Evolutionary conservation across 2,329 filamentous ascomycete genomes (phyloP), one percentile per base, ranked within the genome.

Genomic region (Westerdykella ornata): DNA sequence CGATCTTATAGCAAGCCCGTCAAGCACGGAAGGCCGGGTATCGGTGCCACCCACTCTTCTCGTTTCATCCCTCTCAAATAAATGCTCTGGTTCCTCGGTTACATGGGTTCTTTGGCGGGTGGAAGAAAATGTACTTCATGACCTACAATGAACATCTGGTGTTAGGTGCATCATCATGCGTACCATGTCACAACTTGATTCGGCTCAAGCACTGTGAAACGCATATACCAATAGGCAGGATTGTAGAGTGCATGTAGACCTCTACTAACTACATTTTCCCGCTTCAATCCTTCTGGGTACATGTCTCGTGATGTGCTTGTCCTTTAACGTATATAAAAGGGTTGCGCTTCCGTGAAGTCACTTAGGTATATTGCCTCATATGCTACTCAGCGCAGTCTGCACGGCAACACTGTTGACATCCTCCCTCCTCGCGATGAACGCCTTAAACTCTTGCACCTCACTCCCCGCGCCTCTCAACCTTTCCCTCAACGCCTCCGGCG

Each of bases 61-160:
- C 88, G 92, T 84, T 98, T 98, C 85, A 98, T 98, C 81, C 92
- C 92, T 74, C 85, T 98, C 74, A 98, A 98, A 82, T 97, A 96
- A 68, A 63, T 58, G 56, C 56, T 61, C 46, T 63, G 60, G 60
- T 57, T 60, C 39, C 56, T 54, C 53, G 61, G 60, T 60, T 66
- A 60, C 61, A 65, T 65, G 63, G 61, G 58, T 59, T 57, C 47
- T 62, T 63, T 60, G 45, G 55, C 54, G 54, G 57, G 55, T 49
- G 45, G 50, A 46, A 52, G 47, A 60, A 57, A 56, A 59, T 64
- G 62, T 64, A 63, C 56, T 58, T 64, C 59, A 67, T 57, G 62
- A 67, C 60, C 59, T 60, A 58, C 54, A 54, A 62, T 52, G 59
- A 62, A 62, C 55, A 55, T 46, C 12, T 56, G 58, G 61, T 62